Percentiles rank a stretch among this genome's conserved stretches.
Evolutionary conservation across 495 filamentous ascomycete species (phyloP).

Genomic region (Podospora appendiculata): DNA sequence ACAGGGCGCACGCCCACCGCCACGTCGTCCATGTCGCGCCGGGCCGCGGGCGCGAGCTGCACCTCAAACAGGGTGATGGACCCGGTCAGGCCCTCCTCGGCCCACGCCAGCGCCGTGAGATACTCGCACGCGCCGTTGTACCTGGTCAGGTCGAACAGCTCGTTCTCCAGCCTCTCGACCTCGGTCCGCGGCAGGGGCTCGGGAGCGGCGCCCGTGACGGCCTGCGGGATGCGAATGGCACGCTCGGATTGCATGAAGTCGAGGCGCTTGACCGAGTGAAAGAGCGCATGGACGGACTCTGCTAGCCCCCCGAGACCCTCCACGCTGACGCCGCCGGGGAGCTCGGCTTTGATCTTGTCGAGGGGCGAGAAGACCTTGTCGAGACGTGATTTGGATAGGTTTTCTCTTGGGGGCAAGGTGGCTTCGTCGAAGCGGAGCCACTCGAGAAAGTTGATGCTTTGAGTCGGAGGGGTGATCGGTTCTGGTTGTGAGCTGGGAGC

Average conservation of each 20-base stretch:
- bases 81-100: slow-evolving; percentile 11
- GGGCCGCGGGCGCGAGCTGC: background rate
- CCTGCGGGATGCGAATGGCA: slow-evolving; percentile 3
- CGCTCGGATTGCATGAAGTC: slow-evolving; percentile 18
- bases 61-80: slow-evolving; percentile 16
- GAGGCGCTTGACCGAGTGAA: slow-evolving; percentile 15
- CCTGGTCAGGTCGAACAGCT: slow-evolving; percentile 18
- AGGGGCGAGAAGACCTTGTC: slow-evolving; percentile 12
- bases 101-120: slow-evolving; percentile 16
- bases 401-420: slow-evolving; percentile 10
- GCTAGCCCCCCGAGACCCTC: slow-evolving; percentile 18
- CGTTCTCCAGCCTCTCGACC: slow-evolving; percentile 16
- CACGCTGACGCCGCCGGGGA: slow-evolving; percentile 14
- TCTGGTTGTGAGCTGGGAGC: background rate
- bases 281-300: slow-evolving; percentile 16
- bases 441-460: slow-evolving; percentile 9
- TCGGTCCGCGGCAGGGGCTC: slow-evolving; percentile 6
- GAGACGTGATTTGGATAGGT: slow-evolving; percentile 12
- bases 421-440: slow-evolving; percentile 12
- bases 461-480: background rate
- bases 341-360: slow-evolving; percentile 10
- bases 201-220: background rate
- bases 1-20: slow-evolving; percentile 12
- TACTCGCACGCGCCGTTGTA: slow-evolving; percentile 13
- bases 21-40: background rate